phyloP scores from a whole-genome alignment of 1,139 yeast species.

The Candida labiduridarum region DNA sequence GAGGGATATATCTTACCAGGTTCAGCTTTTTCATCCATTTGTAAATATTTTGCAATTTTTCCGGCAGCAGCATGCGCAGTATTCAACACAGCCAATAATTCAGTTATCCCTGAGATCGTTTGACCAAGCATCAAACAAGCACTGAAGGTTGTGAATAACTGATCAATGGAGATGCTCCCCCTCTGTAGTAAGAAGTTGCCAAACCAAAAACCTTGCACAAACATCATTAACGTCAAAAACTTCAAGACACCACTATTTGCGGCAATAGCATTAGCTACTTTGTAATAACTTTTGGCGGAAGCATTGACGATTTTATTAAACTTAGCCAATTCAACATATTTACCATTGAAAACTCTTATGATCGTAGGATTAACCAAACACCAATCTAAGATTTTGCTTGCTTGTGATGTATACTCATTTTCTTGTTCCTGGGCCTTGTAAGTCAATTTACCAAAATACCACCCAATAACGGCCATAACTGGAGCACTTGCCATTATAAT shows the following conservation, averaged over 20 bases:
- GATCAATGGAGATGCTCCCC: constrained; percentile 54
- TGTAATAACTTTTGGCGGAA: constrained; percentile 53
- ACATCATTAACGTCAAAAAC: constrained; percentile 65
- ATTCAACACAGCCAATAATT: constrained; percentile 56
- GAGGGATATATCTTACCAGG: constrained; percentile 24
- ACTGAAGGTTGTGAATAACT: constrained; percentile 80
- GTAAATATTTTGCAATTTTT: constrained; percentile 27
- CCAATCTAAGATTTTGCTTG: constrained; percentile 74
- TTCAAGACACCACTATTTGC: constrained; percentile 62
- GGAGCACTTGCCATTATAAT: constrained; percentile 76
- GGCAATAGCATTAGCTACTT: constrained; percentile 50
- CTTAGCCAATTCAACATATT: constrained; percentile 48
- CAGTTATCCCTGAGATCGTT: constrained; percentile 52
- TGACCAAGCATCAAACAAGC: constrained; percentile 74
- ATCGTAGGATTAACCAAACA: constrained; percentile 59
- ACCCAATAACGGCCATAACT: constrained; percentile 53
- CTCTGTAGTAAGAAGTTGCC: constrained; percentile 67
- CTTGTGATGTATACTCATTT: constrained; percentile 55
- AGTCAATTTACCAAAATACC: constrained; percentile 53
- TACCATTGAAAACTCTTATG: constrained; percentile 65
- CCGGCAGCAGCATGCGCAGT: constrained; percentile 65
- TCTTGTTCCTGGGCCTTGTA: constrained; percentile 55
- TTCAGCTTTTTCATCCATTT: constrained; percentile 1
- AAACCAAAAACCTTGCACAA: constrained; percentile 91
- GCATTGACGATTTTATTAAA: constrained; percentile 40